Evolutionary conservation across 2,329 filamentous ascomycete genomes (phyloP).

Genomic region (Boeremia exigua): DNA sequence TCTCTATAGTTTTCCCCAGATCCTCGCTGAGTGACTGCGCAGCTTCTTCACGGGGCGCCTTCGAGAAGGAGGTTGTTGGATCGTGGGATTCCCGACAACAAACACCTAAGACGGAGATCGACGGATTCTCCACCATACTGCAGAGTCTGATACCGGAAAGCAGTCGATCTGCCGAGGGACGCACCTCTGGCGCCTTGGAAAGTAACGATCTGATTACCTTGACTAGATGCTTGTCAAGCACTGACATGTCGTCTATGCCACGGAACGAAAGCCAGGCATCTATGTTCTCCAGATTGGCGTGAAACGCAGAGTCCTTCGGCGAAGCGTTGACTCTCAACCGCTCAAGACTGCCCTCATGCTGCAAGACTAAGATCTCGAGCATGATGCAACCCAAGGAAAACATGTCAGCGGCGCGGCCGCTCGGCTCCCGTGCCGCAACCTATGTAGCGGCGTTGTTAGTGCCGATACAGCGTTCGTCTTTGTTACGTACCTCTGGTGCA

Average conservation of each 20-base stretch:
- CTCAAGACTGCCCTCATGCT: slow-evolving; percentile 59
- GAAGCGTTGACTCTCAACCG: slow-evolving; percentile 57
- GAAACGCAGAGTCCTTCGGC: neutral
- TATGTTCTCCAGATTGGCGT: neutral
- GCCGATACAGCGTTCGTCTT: too few relatives aligned
- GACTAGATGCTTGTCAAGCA: neutral
- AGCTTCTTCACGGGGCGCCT: too few relatives aligned
- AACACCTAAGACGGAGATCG: too few relatives aligned
- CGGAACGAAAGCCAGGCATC: neutral
- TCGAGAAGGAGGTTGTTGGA: too few relatives aligned
- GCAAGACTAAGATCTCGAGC: slow-evolving; percentile 70
- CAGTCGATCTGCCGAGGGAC: too few relatives aligned
- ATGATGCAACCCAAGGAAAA: slow-evolving; percentile 76
- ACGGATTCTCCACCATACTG: too few relatives aligned
- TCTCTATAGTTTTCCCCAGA: too few relatives aligned
- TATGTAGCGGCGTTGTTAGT: neutral
- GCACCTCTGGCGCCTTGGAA: too few relatives aligned
- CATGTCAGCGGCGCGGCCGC: slow-evolving; percentile 61
- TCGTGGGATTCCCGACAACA: too few relatives aligned
- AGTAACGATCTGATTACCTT: neutral
- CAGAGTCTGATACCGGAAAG: too few relatives aligned
- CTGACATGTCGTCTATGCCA: neutral
- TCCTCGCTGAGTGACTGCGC: too few relatives aligned
- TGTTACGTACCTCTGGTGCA: slow-evolving; percentile 21
- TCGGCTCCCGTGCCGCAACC: neutral